These are phyloP conservation scores for Populus deltoides DNA, from an alignment of 345 rosid genomes.

Conservation along the genomic window DNA sequence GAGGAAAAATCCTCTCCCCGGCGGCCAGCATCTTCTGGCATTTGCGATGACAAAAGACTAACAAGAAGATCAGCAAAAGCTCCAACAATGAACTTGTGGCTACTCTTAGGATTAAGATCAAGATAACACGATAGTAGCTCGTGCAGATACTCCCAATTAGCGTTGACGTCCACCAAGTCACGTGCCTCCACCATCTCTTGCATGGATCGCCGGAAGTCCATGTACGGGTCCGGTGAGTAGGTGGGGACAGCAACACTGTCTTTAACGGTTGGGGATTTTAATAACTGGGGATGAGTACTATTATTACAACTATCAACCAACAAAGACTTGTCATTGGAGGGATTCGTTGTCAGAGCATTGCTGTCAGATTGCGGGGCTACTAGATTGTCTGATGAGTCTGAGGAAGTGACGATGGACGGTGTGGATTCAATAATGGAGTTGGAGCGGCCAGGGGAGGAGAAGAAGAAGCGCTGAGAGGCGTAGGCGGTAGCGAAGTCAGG, in stretches of 20 bases:
- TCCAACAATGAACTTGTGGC: conserved; percentile 62
- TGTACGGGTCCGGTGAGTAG: conserved; percentile 77
- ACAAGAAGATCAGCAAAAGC: conserved; percentile 83
- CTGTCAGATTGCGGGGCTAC: background rate
- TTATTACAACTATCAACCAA: background rate
- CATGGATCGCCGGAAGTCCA: conserved; percentile 88
- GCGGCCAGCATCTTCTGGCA: background rate
- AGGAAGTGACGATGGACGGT: conserved; percentile 23
- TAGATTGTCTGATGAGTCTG: conserved; percentile 20
- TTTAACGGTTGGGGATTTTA: conserved; percentile 16
- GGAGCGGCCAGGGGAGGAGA: conserved; percentile 84
- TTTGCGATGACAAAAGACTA: conserved; percentile 46
- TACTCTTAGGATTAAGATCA: conserved; percentile 57
- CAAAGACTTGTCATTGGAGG: background rate
- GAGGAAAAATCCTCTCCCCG: background rate
- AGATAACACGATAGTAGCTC: conserved; percentile 77
- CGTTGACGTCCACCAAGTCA: conserved; percentile 45
- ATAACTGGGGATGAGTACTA: background rate
- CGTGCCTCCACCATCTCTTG: conserved; percentile 93
- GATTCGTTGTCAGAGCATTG: background rate
- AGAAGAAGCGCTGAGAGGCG: conserved; percentile 87
- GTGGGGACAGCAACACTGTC: conserved; percentile 59
- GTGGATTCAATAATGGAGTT: conserved; percentile 77
- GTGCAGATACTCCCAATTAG: conserved; percentile 68
- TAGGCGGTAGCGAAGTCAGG: conserved; percentile 66